Base-by-base conservation (phyloP, 345 rosid species). In the Eutrema heterophyllum region DNA sequence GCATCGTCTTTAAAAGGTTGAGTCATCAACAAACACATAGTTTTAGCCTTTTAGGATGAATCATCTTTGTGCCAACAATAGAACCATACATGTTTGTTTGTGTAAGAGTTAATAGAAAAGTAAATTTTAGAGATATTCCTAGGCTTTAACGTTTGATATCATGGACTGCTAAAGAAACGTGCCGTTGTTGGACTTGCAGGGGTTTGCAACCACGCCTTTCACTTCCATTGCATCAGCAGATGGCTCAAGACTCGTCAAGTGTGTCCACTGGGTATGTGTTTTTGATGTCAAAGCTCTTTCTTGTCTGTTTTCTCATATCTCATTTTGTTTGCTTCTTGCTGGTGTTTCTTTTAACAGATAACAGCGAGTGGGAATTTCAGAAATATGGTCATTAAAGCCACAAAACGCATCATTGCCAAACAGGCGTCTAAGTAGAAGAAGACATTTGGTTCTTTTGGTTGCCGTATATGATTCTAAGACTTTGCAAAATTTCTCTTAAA, bases 221-320 rank as follows among this genome's bases (percentile, higher is more conserved):
- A 93, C 84, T 93, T 93, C 59, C 98, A 93, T 76, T 93, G 98
- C 85, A 93, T 93, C 79, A 93, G 97, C 77, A 79, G 98, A 51
- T 93, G 98, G 98, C 84, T 93, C 45, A 87, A 93, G 84, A 89
- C 93, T 48, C 98, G 97, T 30, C 97, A 90, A 93, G 97, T 90
- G 18, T 93, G 98, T 55, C 98, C 98, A 50, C 49, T 93, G 18
- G 98, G 98, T 92, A 83, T 44, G 68, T 67, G 48, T 11, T 68
- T 64, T 43, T 59, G 4, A 27, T 35, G 15, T 18, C 16, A 5
- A n/a, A 24, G 10, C 44, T 54, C 6, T 38, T 15, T 30, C 44
- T 44, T 46, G 9, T 21, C 16, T 4, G 13, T 52, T 41, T n/a
- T 27, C 54, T 7, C 44, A 44, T 33, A 24, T 50, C 15, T 67